Percentiles rank a stretch among this genome's conserved stretches.
Evolutionary conservation across 2,329 filamentous ascomycete genomes (phyloP).

Genomic region (Sphaceloma murrayae): DNA sequence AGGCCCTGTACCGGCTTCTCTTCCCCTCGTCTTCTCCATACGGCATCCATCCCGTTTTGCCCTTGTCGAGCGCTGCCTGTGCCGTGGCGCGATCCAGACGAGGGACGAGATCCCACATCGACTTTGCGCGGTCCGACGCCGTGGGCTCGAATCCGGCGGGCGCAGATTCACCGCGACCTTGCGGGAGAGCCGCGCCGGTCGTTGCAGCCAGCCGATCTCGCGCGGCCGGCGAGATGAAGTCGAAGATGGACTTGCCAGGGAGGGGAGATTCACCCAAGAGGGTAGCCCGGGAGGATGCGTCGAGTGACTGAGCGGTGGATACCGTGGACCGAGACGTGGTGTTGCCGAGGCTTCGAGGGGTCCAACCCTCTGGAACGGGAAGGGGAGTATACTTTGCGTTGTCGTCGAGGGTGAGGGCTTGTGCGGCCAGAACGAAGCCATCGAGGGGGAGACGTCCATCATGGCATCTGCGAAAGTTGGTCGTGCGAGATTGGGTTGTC

Average conservation of each 20-base stretch:
- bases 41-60: conserved; percentile 59
- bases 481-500: conserved; percentile 27
- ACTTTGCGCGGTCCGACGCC: conserved; percentile 53
- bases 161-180: conserved; percentile 61
- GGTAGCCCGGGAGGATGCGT: conserved; percentile 66
- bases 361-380: conserved; percentile 64
- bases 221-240: conserved; percentile 71
- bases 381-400: conserved; percentile 53
- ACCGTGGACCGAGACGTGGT: too few species aligned
- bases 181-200: conserved; percentile 68
- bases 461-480: conserved; percentile 60
- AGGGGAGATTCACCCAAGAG: conserved; percentile 71
- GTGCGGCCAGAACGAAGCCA: conserved; percentile 63
- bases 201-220: conserved; percentile 66
- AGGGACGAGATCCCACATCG: conserved; percentile 41
- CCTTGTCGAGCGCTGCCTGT: conserved; percentile 38
- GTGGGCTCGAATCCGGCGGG: conserved; percentile 55
- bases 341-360: conserved; percentile 38
- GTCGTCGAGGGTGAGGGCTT: conserved; percentile 34
- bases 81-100: conserved; percentile 35
- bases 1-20: conserved; percentile 67
- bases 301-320: conserved; percentile 62
- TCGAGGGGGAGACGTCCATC: conserved; percentile 72
- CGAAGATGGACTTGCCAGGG: conserved; percentile 90
- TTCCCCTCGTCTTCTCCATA: conserved; percentile 78